Evolutionary conservation across 2,329 filamentous ascomycete species (phyloP), one percentile per base, ranked within the genome.

Genomic region (Alternaria postmessia): DNA sequence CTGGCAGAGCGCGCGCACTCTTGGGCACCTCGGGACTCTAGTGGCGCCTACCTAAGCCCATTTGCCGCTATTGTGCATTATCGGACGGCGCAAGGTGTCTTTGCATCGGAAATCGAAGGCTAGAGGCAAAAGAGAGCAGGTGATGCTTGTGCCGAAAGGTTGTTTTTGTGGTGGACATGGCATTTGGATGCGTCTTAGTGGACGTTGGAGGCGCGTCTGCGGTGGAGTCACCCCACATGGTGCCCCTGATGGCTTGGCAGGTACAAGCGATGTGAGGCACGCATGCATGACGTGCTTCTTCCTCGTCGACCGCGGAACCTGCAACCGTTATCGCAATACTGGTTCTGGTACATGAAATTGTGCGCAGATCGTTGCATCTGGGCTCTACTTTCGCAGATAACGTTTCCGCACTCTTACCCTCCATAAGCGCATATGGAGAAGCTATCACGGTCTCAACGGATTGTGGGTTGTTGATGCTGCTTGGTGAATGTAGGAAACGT

Each of bases 201-300:
- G 36, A 26, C 49, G 49, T 41, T 41, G 49, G n/a, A 30, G 49
- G 32, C 46, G 32, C 46, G 46, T 38, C 6, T 41, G 49, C n/a
- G 8, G 49, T 41, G 49, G 49, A 41, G 49, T 41, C 7, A 20
- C 32, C 32, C 46, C 46, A 49, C 46, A 49, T 41, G 49, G 36
- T 26, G 49, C 49, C 49, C 49, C 34, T 51, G 49, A 51, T 30
- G 34, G 36, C 49, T 51, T 51, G 49, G 49, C 49, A 51, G 49
- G 49, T 51, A 51, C 49, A 51, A 41, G 36, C 48, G 48, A 38
- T 51, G 48, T 36, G 30, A 48, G 46, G 46, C 34, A 34, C 46
- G 46, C 46, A 32, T 36, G 46, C 32, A 49, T 49, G 46, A 49
- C 46, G 32, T 49, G 46, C 30, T 38, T 38, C 14, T 49, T 49